Base-by-base conservation (phyloP, 1,284 basidiomycete genomes). In the Trichosporon inkin region DNA sequence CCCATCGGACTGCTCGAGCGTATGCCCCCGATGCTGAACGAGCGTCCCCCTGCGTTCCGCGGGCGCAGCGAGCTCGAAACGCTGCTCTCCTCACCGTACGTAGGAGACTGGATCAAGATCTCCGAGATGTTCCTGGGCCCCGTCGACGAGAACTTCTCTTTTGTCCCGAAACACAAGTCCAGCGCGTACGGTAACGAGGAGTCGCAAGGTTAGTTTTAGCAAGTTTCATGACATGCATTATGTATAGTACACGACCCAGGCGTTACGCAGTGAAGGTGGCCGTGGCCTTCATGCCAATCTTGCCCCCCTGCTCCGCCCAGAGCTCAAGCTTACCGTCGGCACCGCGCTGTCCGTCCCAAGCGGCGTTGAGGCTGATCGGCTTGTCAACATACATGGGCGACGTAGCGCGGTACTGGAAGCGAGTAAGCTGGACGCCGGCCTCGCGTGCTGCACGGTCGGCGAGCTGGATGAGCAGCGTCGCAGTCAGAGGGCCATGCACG, bases 1-100 rank as follows among this genome's bases (percentile, higher is more conserved):
- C 95, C 95, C 7, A 88, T 96, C 39, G 95, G 95, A 0, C 80
- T 98, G 14, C 83, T 98, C n/a, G 94, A 99, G 76, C 81, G 80
- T 0, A 79, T 94, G 32, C 93, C 94, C 0, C 84, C 83, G 1
- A 82, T 85, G 62, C 85, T 98, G 70, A 98, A 98, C 72, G 94
- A 98, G 64, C 84, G 95, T 13, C 86, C 94, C 0, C 90, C 91
- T 0, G 84, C 88, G 1, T 97, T 89, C 78, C 81, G 82, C 40
- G 94, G 95, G 0, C 83, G 95, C 17, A 86, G 89, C 76, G 90
- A 96, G 61, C 82, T 99, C 22, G 90, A 94, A 81, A 92, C 91
- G 1, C 79, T 97, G 10, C 80, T 98, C 7, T 86, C 90, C 0
- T 92, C 89, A 70, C 82, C 84, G 2, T 85, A 89, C 70, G 87